Conservation (phyloP, 2,329 filamentous ascomycete genomes). For the Neonectria coccinea region DNA sequence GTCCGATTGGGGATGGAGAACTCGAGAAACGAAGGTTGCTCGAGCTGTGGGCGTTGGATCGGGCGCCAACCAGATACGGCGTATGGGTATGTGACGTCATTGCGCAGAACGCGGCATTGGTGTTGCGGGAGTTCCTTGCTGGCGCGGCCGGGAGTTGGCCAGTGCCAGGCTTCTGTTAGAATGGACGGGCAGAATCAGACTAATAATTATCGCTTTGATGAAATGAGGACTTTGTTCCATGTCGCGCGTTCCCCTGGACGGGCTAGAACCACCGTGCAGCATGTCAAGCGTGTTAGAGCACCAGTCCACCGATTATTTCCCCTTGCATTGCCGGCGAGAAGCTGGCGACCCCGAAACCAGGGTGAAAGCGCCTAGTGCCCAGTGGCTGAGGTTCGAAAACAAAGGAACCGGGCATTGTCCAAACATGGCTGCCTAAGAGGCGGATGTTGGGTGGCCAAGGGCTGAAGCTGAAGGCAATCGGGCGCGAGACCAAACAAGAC, state of each 20-base stretch:
- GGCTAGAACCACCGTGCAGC: constrained; percentile 18
- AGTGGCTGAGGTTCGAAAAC: not conserved
- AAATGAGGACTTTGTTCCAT: not conserved
- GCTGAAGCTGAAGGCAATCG: constrained; percentile 18
- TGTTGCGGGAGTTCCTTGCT: constrained; percentile 35
- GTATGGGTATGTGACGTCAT: constrained; percentile 41
- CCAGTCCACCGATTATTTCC: not conserved
- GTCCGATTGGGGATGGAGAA: not conserved
- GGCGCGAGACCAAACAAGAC: constrained; percentile 14
- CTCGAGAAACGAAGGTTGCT: no score
- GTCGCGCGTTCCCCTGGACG: constrained; percentile 12
- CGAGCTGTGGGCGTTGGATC: constrained; percentile 18
- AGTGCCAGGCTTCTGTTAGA: constrained; percentile 2
- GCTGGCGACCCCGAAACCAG: not conserved
- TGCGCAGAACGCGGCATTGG: constrained; percentile 30
- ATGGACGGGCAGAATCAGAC: not conserved
- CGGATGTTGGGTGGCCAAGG: constrained; percentile 32
- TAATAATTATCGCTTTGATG: not conserved
- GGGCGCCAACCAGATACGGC: constrained; percentile 29
- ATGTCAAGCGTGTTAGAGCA: not conserved
- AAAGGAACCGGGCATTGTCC: not conserved
- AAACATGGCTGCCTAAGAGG: constrained; percentile 31
- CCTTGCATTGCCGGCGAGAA: not conserved
- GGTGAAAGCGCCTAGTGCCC: not conserved
- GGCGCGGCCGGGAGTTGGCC: constrained; percentile 29